Base-by-base conservation (phyloP, 768 basidiomycete genomes). In the Leccinellum albellum region DNA sequence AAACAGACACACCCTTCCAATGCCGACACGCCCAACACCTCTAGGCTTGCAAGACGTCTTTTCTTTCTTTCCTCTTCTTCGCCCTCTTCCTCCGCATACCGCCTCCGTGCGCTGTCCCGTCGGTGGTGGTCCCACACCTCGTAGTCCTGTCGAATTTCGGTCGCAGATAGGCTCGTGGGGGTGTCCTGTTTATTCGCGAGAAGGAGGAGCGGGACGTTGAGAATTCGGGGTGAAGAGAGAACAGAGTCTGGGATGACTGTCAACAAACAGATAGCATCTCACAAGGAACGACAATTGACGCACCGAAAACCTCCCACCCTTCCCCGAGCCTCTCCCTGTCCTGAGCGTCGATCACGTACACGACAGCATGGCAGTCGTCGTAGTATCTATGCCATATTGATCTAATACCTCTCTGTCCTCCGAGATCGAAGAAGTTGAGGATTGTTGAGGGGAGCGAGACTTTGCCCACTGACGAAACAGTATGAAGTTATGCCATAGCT, bases 271-370 rank as follows among this genome's bases (percentile, higher is more conserved):
- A 24, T 5, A 17, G 7, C 14, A n/a, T 24, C 3, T 42, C 10
- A n/a, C 9, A 37, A 9, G 17, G n/a, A 35, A 35, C 29, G 23
- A n/a, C 5, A 8, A n/a, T 10, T 14, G 28, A 53, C 90, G 56
- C 72, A 97, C 96, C 94, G 64, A 99, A 98, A 8, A 94, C 95
- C 61, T 93, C 90, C 96, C 96, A 98, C 15, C 93, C 92, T 78
- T 98, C 97, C 49, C 86, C 83, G 26, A 98, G 77, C 37, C 96
- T 78, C 65, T 92, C 93, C 32, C 86, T 76, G 76, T 99, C 96
- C 61, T 89, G 84, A 9, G 94, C 93, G 70, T 99, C 97, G 52
- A 99, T 85, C 51, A 98, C 89, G 65, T 91, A 99, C 40, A 90
- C 93, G 46, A 98, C 92, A 8, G 95, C 96, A 71, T 99, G 96